Percentiles rank a stretch among this genome's conserved stretches.
Evolutionary conservation across 192 early-diverging fungal species (phyloP).

Genomic region (Gonapodya sp.): DNA sequence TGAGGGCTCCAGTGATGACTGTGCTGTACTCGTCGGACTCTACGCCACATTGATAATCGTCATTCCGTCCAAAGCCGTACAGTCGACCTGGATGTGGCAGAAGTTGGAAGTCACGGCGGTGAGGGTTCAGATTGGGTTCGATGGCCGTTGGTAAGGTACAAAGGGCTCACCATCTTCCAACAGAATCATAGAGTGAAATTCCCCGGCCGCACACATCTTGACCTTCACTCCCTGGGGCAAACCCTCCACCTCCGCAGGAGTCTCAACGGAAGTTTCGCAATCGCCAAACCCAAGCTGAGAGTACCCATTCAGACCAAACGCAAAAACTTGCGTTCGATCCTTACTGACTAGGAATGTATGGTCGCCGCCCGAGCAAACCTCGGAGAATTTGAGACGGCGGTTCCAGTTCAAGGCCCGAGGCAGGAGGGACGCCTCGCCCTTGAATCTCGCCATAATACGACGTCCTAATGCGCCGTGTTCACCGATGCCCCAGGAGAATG

Average conservation of each 20-base stretch:
- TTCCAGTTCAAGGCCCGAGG: conserved; percentile 22
- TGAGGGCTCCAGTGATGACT: too few relatives aligned
- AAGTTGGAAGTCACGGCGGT: background rate
- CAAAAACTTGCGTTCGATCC: conserved; percentile 47
- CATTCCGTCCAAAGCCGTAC: background rate
- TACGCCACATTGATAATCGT: background rate
- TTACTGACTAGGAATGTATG: conserved; percentile 72
- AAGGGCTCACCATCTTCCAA: conserved; percentile 43
- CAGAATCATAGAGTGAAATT: conserved; percentile 76
- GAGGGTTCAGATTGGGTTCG: background rate
- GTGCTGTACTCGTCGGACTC: background rate
- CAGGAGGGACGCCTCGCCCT: conserved; percentile 24
- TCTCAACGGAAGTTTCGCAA: conserved; percentile 34
- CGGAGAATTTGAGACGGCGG: conserved; percentile 34
- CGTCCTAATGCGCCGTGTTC: conserved; percentile 86
- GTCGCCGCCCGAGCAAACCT: conserved; percentile 70
- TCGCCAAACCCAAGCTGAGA: conserved; percentile 64
- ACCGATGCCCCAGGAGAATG: conserved; percentile 84
- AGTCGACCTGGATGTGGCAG: background rate
- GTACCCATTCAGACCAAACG: conserved; percentile 87
- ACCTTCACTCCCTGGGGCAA: conserved; percentile 33
- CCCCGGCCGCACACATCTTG: conserved; percentile 62
- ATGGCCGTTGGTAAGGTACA: too few relatives aligned
- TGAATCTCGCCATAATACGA: conserved; percentile 54
- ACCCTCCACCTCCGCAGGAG: conserved; percentile 45